Evolutionary conservation across 768 basidiomycete genomes (phyloP).

Genomic region (Suillus fuscotomentosus): DNA sequence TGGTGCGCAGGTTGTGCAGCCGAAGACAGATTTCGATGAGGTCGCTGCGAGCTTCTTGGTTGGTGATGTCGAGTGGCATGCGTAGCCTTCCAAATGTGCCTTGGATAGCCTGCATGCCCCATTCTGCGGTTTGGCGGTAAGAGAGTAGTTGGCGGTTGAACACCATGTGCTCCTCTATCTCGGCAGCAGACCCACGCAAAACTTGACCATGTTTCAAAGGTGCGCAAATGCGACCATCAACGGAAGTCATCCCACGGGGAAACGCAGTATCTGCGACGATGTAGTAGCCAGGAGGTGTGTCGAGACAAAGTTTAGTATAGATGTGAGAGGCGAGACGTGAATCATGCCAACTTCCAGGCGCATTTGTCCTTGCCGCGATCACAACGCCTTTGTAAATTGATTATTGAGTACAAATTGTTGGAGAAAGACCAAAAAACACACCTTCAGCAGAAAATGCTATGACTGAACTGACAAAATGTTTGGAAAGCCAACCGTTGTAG

Average conservation of each 20-base stretch:
- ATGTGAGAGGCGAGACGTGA: conserved; percentile 38
- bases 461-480: conserved; percentile 16
- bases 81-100: conserved; percentile 45
- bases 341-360: conserved; percentile 52
- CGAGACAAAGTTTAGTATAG: conserved; percentile 31
- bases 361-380: conserved; percentile 35
- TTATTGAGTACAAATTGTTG: not conserved
- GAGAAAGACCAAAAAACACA: not conserved
- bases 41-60: conserved; percentile 21
- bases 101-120: conserved; percentile 46
- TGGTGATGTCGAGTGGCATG: conserved; percentile 38
- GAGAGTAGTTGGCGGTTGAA: conserved; percentile 42
- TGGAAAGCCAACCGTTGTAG: conserved; percentile 43
- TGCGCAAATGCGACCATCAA: conserved; percentile 34
- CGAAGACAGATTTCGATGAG: conserved; percentile 37
- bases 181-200: conserved; percentile 10
- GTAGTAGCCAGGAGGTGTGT: conserved; percentile 41
- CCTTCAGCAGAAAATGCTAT: conserved; percentile 29
- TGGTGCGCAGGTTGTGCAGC: conserved; percentile 34
- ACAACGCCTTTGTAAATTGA: conserved; percentile 31
- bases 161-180: conserved; percentile 20
- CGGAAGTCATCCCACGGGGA: conserved; percentile 32
- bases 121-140: conserved; percentile 49
- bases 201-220: conserved; percentile 36
- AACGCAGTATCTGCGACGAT: conserved; percentile 47